phyloP scores from a whole-genome alignment of 208 protist species.

The Strigomonas culicis region DNA sequence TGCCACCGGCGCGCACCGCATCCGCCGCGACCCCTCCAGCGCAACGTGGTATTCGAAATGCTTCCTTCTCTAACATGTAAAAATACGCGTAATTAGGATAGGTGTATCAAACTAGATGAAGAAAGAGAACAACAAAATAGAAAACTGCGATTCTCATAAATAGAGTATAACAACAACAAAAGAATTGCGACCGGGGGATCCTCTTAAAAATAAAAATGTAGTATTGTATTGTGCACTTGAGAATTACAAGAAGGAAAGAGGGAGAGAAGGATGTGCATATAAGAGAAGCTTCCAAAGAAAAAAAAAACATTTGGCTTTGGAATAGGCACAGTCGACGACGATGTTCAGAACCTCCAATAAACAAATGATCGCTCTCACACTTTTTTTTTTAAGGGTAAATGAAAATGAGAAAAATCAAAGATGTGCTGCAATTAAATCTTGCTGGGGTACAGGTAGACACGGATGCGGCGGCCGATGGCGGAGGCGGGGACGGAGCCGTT shows the following conservation, averaged over 20 bases:
- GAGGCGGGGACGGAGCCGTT: constrained; percentile 92
- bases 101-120: constrained; percentile 11
- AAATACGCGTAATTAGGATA: constrained; percentile 11
- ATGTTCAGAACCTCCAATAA: not conserved
- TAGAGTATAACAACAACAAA: too few relatives aligned
- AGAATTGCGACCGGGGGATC: too few relatives aligned
- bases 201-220: too few relatives aligned
- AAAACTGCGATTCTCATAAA: too few relatives aligned
- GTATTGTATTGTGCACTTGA: too few relatives aligned
- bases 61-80: constrained; percentile 20
- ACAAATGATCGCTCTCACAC: not conserved
- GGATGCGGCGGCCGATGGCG: constrained; percentile 93
- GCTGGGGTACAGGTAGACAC: constrained; percentile 98
- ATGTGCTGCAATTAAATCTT: constrained; percentile 85
- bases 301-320: constrained; percentile 15
- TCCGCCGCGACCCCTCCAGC: too few relatives aligned
- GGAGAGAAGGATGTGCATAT: not conserved
- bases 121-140: constrained; percentile 12
- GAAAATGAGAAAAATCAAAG: constrained; percentile 16
- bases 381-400: constrained; percentile 16
- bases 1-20: too few relatives aligned
- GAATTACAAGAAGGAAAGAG: not conserved
- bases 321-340: not conserved
- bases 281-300: constrained; percentile 4
- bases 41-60: constrained; percentile 33